Base-by-base conservation (phyloP, 2,329 filamentous ascomycete genomes). In the Aureobasidium subglaciale region DNA sequence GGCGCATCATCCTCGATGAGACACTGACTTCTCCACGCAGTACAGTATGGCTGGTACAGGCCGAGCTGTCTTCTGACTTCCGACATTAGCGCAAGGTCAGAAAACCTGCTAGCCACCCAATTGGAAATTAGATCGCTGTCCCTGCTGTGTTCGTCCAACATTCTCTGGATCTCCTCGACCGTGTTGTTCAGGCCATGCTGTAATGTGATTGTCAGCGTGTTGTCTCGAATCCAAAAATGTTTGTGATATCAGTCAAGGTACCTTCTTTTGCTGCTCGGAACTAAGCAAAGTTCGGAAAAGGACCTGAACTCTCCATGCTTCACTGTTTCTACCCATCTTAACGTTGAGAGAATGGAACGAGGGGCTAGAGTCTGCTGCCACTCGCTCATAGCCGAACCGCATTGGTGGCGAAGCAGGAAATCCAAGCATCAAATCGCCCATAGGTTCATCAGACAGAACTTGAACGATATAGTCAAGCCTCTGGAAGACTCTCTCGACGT, bases 351-450 rank as follows among this genome's bases (percentile, higher is more conserved):
- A 22, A 16, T 46, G 11, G 25, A 55, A 55, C 5, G 40, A 15
- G 27, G 52, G 41, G 16, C 29, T 46, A 13, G 11, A n/a, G 8
- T 56, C 54, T 15, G 13, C 15, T 6, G 10, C 24, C 2, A n/a
- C 4, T 1, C 54, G 43, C 20, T 50, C 42, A 37, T 49, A 50
- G 25, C 54, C 42, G 15, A 57, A 61, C 1, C 74, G 71, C 58
- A 75, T 61, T 1, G 71, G 71, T 1, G 75, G 75, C 1, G 76
- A 79, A 1, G 71, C 65, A 16, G 59, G 42, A n/a, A 66, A 61
- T 8, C 55, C 59, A 8, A 71, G 64, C 34, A 62, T 60, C 20
- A 67, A 54, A 22, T 57, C 42, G 16, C 29, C 41, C 4, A 72
- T 59, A n/a, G 63, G 63, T 0, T 61, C 65, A 30, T 72, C 72